phyloP scores from a whole-genome alignment of 163 green algal species.

The Scenedesmus sp. region DNA sequence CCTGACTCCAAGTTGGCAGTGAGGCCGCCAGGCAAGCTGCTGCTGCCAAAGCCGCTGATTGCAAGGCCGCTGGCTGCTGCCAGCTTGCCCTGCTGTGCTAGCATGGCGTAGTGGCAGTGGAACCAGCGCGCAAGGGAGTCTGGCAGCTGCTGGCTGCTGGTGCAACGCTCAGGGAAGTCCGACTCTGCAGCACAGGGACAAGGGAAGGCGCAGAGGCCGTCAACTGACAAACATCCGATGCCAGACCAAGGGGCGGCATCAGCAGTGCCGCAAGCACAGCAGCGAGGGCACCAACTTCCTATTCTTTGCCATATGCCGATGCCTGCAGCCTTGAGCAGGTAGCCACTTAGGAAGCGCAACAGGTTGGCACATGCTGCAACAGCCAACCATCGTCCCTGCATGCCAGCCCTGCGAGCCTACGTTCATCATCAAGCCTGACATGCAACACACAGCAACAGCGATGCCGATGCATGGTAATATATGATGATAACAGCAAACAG shows the following conservation, averaged over 20 bases:
- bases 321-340: too few species aligned
- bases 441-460: not conserved
- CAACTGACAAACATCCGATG: too few species aligned
- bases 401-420: too few species aligned
- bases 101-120: slow-evolving; percentile 56
- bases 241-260: too few species aligned
- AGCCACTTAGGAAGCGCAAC: too few species aligned
- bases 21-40: slow-evolving; percentile 1
- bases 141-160: slow-evolving; percentile 10
- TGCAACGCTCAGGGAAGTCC: slow-evolving; percentile 1
- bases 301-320: too few species aligned
- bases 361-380: too few species aligned
- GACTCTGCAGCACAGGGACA: not conserved
- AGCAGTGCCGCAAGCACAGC: not conserved
- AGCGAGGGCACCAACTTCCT: too few species aligned
- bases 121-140: slow-evolving; percentile 67
- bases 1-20: slow-evolving; percentile 53
- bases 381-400: too few species aligned
- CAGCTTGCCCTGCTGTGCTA: slow-evolving; percentile 23
- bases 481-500: too few species aligned
- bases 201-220: not conserved
- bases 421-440: not conserved
- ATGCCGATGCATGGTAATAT: not conserved
- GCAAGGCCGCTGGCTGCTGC: not conserved
- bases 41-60: not conserved